Evolutionary conservation across 2,329 filamentous ascomycete species (phyloP).

Genomic region (Hymenoscyphus scutula): DNA sequence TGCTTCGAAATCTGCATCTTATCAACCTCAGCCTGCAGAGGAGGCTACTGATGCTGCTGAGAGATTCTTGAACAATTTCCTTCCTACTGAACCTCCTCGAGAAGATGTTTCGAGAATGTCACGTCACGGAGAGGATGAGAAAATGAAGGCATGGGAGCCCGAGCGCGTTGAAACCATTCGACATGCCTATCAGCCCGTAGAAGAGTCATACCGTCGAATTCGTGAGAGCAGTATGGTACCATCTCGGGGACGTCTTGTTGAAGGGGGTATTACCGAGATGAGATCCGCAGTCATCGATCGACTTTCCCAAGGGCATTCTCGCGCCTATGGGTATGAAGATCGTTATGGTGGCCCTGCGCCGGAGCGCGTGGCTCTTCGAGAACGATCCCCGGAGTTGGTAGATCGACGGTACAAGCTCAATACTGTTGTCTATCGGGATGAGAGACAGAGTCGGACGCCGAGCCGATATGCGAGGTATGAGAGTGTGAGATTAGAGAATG

Average conservation of each 20-base stretch:
- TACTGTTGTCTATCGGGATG: conserved; percentile 36
- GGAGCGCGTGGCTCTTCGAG: conserved; percentile 23
- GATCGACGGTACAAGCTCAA: conserved; percentile 36
- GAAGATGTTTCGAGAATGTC: conserved; percentile 16
- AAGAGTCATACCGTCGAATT: conserved; percentile 19
- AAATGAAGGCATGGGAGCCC: conserved; percentile 22
- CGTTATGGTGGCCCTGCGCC: conserved; percentile 24
- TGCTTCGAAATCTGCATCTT: conserved; percentile 13
- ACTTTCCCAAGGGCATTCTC: conserved; percentile 21
- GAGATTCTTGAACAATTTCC: conserved; percentile 39
- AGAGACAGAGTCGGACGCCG: conserved; percentile 35
- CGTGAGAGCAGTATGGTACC: conserved; percentile 15
- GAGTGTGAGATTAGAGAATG: conserved; percentile 36
- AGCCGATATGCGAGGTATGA: conserved; percentile 37
- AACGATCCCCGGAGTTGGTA: conserved; percentile 35
- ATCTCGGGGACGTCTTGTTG: conserved; percentile 15
- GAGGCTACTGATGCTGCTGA: conserved; percentile 39
- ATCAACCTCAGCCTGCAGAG: conserved; percentile 15
- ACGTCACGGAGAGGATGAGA: conserved; percentile 15
- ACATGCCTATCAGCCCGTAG: conserved; percentile 18
- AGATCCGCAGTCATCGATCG: conserved; percentile 28
- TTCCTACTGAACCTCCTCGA: conserved; percentile 26
- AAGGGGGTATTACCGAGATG: conserved; percentile 14
- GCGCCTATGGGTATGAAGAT: conserved; percentile 30
- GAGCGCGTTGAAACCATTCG: conserved; percentile 16